These are phyloP conservation scores for Capsicum pubescens DNA, from an alignment of 257 asterid species.

Conservation along the genomic window DNA sequence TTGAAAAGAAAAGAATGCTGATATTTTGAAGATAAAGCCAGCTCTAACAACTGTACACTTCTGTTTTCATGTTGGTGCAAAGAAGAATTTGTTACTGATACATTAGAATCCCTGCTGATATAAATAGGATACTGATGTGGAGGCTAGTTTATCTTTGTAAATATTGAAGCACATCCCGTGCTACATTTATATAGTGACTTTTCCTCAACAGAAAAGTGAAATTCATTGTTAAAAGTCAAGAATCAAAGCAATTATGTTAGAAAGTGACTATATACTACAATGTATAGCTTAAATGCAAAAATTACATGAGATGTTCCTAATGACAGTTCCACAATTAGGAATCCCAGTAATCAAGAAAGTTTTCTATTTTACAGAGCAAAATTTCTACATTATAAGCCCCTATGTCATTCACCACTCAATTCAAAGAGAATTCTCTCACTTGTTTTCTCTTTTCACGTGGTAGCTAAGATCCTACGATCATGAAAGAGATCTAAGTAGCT, in stretches of 20 bases:
- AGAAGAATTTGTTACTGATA: not conserved
- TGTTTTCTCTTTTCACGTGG: not conserved
- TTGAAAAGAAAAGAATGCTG: not conserved
- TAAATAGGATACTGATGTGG: not conserved
- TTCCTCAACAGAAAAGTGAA: not conserved
- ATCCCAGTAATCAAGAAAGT: not conserved
- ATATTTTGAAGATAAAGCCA: not conserved
- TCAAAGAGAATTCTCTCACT: not conserved
- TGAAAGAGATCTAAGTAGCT: constrained; percentile 10
- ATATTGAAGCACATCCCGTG: not conserved
- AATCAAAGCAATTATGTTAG: not conserved
- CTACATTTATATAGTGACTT: not conserved
- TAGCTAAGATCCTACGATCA: not conserved
- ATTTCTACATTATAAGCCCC: not conserved
- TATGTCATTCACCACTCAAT: not conserved
- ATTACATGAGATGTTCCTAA: not conserved
- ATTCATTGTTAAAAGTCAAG: not conserved
- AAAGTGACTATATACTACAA: not conserved
- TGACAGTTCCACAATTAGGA: not conserved
- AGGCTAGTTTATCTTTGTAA: not conserved
- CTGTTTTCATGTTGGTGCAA: not conserved
- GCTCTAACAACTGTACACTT: not conserved
- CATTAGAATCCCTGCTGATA: not conserved
- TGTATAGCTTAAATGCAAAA: not conserved
- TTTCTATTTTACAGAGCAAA: not conserved